Base-by-base conservation (phyloP, 306 rosid species). In the Casuarina equisetifolia region DNA sequence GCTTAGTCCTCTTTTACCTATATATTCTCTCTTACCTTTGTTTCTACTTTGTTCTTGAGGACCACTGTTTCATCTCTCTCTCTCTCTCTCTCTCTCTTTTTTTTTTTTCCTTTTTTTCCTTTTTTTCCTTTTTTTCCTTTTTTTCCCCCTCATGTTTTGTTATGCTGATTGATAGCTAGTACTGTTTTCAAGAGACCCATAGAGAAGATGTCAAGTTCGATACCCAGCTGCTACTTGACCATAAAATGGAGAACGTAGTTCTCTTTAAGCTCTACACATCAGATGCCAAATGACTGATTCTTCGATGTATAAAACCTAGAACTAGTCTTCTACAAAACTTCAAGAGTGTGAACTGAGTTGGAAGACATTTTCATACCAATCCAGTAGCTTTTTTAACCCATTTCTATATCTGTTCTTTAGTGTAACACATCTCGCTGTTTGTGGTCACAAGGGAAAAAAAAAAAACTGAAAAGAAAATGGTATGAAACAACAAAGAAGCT, bases 1-100 rank as follows among this genome's bases (percentile, higher is more conserved):
- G 68, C 76, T 77, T 79, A 86, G 83, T 79, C 80, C 84, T 79
- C 70, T 76, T 82, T 82, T 84, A 74, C 80, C 92, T 85, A 83
- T 76, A 81, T 87, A 84, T 86, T 82, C 85, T 11, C 70, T 82
- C 85, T 11, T 55, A 77, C 80, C 79, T 82, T 82, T 78, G 5
- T 67, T 74, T 79, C 73, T 73, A 69, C 80, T 83, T 85, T 83
- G 61, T 63, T 83, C 79, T 70, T 73, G 6, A 81, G 89, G 90
- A 82, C 97, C 91, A 82, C 85, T 38, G 17, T 72, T 44, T 61
- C 73, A 59, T 50, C 80, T 50, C 67, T 35, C 44, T 76, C 15
- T 71, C 12, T 48, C 54, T 73, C 15, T 25, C 32, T 25, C 32
- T 25, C 32, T 25, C 32, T 25, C 32, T 25, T 1, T 25, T 1